A percentile compares a stretch with the other conserved stretches of the same genome.
Conservation (phyloP, 345 rosid genomes). For the Euphorbia lathyris region DNA sequence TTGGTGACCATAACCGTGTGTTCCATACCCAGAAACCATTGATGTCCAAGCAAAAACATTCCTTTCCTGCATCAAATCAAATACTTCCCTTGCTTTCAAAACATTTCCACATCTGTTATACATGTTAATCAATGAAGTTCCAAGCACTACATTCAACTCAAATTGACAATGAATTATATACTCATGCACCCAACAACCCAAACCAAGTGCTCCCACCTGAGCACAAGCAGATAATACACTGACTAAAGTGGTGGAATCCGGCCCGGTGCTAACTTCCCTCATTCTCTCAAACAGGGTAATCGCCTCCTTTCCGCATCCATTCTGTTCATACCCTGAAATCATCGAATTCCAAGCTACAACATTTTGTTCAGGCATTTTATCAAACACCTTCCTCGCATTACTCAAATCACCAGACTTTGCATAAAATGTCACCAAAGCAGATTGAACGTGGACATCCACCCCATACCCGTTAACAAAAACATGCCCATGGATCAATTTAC, state of each 20-base stretch:
- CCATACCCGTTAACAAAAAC: conserved; percentile 55
- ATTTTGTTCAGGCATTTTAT: conserved; percentile 52
- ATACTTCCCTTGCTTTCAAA: conserved; percentile 53
- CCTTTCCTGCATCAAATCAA: conserved; percentile 55
- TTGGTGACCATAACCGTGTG: conserved; percentile 62
- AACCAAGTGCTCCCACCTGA: conserved; percentile 50
- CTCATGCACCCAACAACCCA: conserved; percentile 71
- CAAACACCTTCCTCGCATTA: conserved; percentile 64
- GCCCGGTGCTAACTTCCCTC: conserved; percentile 43
- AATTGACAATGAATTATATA: conserved; percentile 31
- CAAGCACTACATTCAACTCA: conserved; percentile 60
- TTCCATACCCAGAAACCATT: conserved; percentile 82
- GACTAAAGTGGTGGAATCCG: conserved; percentile 67
- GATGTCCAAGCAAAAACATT: conserved; percentile 88
- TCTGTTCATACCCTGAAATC: conserved; percentile 78
- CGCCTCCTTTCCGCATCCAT: conserved; percentile 60
- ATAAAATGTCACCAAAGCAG: conserved; percentile 59
- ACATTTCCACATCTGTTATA: conserved; percentile 75
- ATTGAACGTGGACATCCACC: conserved; percentile 57
- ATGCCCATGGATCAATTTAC: conserved; percentile 57
- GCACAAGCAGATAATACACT: conserved; percentile 74
- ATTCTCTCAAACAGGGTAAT: conserved; percentile 51
- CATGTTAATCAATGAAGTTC: conserved; percentile 77
- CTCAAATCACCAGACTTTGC: conserved; percentile 40
- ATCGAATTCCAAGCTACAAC: conserved; percentile 84